A percentile compares a stretch with the other conserved stretches of the same genome.
These are phyloP conservation scores for Graphilbum sp. DNA, from an alignment of 2,329 filamentous ascomycete genomes.

Conservation along the genomic window DNA sequence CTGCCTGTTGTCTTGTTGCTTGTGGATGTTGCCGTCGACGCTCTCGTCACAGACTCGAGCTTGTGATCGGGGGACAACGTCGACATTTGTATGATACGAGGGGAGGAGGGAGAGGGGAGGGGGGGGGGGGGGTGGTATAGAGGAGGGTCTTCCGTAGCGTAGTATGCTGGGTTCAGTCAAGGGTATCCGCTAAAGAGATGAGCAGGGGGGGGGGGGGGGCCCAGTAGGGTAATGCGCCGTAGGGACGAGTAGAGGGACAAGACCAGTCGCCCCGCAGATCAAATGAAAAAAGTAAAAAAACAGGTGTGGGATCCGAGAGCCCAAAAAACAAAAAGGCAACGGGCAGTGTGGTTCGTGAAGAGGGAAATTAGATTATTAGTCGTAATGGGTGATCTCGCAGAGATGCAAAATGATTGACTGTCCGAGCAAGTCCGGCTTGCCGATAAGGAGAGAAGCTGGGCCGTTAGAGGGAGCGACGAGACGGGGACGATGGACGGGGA, in stretches of 20 bases:
- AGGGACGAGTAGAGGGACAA: constrained; percentile 5
- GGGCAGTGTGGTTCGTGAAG: constrained; percentile 4
- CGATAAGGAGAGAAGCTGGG: constrained; percentile 8
- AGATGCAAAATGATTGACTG: constrained; percentile 25
- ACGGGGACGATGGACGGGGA: background rate
- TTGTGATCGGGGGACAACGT: constrained; percentile 45
- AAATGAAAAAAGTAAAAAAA: background rate
- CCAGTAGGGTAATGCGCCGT: constrained; percentile 2
- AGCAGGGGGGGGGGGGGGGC: background rate
- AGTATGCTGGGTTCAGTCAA: background rate
- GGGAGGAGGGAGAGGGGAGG: constrained; percentile 15
- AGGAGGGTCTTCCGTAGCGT: background rate
- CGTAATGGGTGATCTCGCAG: background rate
- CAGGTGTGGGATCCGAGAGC: too few relatives aligned
- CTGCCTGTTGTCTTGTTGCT: constrained; percentile 19
- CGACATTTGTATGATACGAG: constrained; percentile 41
- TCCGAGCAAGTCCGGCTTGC: constrained; percentile 46
- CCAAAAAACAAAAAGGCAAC: background rate
- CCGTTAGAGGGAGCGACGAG: background rate
- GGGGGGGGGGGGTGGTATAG: background rate
- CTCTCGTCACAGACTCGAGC: constrained; percentile 28
- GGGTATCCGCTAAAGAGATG: background rate
- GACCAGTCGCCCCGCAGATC: constrained; percentile 6
- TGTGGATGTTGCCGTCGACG: constrained; percentile 2
- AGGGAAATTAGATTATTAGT: constrained; percentile 8